These are phyloP conservation scores for Recurvomyces mirabilis DNA, from an alignment of 495 filamentous ascomycete species.

Conservation along the genomic window DNA sequence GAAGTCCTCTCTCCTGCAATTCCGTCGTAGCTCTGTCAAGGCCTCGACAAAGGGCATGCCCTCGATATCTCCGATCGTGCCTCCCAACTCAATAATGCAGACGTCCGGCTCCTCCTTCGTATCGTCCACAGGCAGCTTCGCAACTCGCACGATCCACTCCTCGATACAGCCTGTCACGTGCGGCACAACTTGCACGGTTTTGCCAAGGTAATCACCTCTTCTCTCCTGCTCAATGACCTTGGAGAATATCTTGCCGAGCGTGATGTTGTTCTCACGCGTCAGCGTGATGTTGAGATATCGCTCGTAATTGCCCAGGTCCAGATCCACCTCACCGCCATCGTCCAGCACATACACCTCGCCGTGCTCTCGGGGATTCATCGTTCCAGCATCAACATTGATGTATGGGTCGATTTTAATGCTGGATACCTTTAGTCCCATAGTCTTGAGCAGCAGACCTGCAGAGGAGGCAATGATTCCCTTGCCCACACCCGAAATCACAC, in stretches of 20 bases:
- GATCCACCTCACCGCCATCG: slow-evolving; percentile 74
- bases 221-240: slow-evolving; percentile 74
- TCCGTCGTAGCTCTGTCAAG: slow-evolving; percentile 60
- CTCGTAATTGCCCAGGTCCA: slow-evolving; percentile 96
- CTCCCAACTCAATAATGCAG: slow-evolving; percentile 77
- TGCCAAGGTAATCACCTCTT: slow-evolving; percentile 75
- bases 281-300: slow-evolving; percentile 64
- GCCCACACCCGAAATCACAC: slow-evolving; percentile 69
- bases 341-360: slow-evolving; percentile 65
- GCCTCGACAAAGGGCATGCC: slow-evolving; percentile 83
- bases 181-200: slow-evolving; percentile 88
- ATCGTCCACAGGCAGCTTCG: slow-evolving; percentile 77
- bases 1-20: slow-evolving; percentile 70
- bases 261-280: slow-evolving; percentile 77
- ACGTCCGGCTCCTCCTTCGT: slow-evolving; percentile 73
- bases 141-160: slow-evolving; percentile 84
- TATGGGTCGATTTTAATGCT: slow-evolving; percentile 79
- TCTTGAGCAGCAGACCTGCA: slow-evolving; percentile 75
- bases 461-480: slow-evolving; percentile 43
- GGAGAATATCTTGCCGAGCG: slow-evolving; percentile 89
- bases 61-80: slow-evolving; percentile 86
- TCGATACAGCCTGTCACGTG: slow-evolving; percentile 86
- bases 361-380: slow-evolving; percentile 69
- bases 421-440: slow-evolving; percentile 58
- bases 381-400: slow-evolving; percentile 76